A percentile compares a stretch with the other conserved stretches of the same genome.
Conservation (phyloP, 2,329 filamentous ascomycete genomes). For the Phialemoniopsis sp. region DNA sequence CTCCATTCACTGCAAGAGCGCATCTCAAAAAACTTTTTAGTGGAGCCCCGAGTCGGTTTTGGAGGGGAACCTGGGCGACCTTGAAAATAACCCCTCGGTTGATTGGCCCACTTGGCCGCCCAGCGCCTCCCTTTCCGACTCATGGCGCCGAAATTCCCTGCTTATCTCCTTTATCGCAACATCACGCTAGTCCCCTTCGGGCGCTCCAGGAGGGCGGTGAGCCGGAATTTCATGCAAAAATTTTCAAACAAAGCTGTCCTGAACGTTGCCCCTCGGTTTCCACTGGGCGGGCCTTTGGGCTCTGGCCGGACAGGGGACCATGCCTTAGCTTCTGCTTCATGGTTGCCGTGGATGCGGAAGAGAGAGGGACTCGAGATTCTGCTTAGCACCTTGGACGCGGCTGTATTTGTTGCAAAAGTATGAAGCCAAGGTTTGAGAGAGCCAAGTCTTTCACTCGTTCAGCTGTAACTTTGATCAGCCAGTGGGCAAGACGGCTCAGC, state of each 20-base stretch:
- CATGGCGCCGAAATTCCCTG: not conserved
- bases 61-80: not conserved
- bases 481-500: too few relatives aligned
- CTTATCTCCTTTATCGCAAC: conserved; percentile 2
- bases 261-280: too few relatives aligned
- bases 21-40: conserved; percentile 10
- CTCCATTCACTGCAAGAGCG: conserved; percentile 1
- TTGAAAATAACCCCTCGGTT: conserved; percentile 9
- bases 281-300: too few relatives aligned
- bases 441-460: too few relatives aligned
- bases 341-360: too few relatives aligned
- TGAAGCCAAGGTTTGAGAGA: too few relatives aligned
- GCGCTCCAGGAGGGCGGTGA: conserved; percentile 3
- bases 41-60: conserved; percentile 4
- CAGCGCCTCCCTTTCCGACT: conserved; percentile 12
- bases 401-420: too few relatives aligned
- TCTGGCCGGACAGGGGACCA: too few relatives aligned
- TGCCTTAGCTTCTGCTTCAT: too few relatives aligned
- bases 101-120: conserved; percentile 8
- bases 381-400: too few relatives aligned
- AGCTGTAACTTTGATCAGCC: too few relatives aligned
- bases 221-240: not conserved
- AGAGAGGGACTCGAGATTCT: too few relatives aligned
- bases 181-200: conserved; percentile 4
- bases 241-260: not conserved